phyloP scores from a whole-genome alignment of 768 basidiomycete genomes.

The Hygrophorus russula region DNA sequence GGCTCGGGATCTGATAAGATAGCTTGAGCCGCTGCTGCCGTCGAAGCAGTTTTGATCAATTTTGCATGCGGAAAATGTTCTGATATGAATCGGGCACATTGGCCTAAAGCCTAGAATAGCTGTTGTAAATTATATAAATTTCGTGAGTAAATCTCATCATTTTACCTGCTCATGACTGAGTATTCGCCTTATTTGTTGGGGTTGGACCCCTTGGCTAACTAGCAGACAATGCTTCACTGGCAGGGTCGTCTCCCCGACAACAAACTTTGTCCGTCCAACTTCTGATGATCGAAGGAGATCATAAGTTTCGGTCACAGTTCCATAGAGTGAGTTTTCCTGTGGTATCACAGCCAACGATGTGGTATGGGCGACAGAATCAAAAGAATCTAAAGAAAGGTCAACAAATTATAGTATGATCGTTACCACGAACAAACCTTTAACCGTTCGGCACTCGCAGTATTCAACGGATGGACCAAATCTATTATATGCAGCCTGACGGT shows the following conservation, averaged over 20 bases:
- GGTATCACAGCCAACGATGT: constrained; percentile 55
- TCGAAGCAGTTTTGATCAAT: constrained; percentile 53
- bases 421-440: constrained; percentile 20
- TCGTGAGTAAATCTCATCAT: neutral
- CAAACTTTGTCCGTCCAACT: constrained; percentile 24
- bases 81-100: constrained; percentile 56
- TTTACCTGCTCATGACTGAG: constrained; percentile 75
- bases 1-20: constrained; percentile 25
- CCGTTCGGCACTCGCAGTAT: constrained; percentile 30
- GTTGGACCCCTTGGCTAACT: constrained; percentile 43
- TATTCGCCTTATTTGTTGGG: constrained; percentile 44
- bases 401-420: neutral
- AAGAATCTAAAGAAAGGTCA: constrained; percentile 37
- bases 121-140: neutral
- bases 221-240: constrained; percentile 62
- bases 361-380: constrained; percentile 34
- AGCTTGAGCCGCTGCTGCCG: constrained; percentile 55
- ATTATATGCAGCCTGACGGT: constrained; percentile 32
- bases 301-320: constrained; percentile 66
- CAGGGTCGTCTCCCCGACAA: constrained; percentile 50
- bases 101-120: constrained; percentile 55
- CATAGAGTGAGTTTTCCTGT: constrained; percentile 72
- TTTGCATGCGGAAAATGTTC: constrained; percentile 39
- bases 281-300: constrained; percentile 43
- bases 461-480: constrained; percentile 31